phyloP scores from a whole-genome alignment of 2,329 filamentous ascomycete genomes.

The Fusarium sp. region DNA sequence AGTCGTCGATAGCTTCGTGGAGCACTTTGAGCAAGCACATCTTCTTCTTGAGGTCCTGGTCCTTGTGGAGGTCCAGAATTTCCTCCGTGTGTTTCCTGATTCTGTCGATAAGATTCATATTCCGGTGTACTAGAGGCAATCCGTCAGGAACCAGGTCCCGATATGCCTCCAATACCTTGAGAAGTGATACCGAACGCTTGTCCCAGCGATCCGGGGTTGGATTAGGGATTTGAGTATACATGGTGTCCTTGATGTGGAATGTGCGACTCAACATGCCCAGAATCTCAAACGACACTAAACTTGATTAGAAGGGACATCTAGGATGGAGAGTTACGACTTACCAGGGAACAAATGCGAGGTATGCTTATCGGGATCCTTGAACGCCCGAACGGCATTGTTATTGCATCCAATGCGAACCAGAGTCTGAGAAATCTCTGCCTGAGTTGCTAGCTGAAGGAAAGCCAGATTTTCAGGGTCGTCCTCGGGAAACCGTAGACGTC shows the following conservation, averaged over 20 bases:
- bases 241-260: conserved; percentile 58
- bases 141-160: conserved; percentile 41
- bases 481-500: conserved; percentile 50
- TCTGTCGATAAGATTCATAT: conserved; percentile 33
- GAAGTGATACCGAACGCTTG: conserved; percentile 56
- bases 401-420: conserved; percentile 63
- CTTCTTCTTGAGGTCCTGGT: conserved; percentile 38
- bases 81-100: conserved; percentile 42
- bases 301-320: conserved; percentile 17
- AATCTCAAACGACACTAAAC: conserved; percentile 63
- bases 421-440: conserved; percentile 60
- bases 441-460: conserved; percentile 58
- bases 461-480: conserved; percentile 54
- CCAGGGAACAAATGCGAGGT: conserved; percentile 60
- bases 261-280: conserved; percentile 64
- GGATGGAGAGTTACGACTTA: conserved; percentile 39
- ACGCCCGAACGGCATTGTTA: conserved; percentile 58
- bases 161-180: conserved; percentile 54
- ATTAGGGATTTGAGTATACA: conserved; percentile 64
- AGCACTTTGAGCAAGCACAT: conserved; percentile 51
- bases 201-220: conserved; percentile 64
- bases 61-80: conserved; percentile 38
- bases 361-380: conserved; percentile 49
- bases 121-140: conserved; percentile 31
- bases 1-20: conserved; percentile 52